These are phyloP conservation scores for Neofusicoccum sp. DNA, from an alignment of 2,329 filamentous ascomycete species.

Conservation along the genomic window DNA sequence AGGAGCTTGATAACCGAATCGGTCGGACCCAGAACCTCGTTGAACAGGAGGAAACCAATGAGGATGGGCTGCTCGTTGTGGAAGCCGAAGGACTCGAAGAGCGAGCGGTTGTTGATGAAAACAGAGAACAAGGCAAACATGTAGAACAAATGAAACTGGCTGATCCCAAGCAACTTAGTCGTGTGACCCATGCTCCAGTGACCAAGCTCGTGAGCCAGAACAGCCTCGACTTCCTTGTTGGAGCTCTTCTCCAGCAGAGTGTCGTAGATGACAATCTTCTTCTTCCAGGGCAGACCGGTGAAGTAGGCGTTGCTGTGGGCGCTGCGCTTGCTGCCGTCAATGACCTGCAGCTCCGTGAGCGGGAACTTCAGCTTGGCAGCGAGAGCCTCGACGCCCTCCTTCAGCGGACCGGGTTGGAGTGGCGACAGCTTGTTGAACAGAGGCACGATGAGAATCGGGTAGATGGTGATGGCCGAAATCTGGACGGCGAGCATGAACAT, in stretches of 20 bases:
- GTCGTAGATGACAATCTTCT: slow-evolving; percentile 99
- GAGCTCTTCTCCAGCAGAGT: slow-evolving; percentile 95
- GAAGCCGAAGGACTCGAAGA: slow-evolving; percentile 93
- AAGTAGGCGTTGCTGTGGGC: slow-evolving; percentile 93
- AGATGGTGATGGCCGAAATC: slow-evolving; percentile 92
- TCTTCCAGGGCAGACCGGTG: slow-evolving; percentile 97
- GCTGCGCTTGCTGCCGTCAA: slow-evolving; percentile 85
- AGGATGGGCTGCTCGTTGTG: slow-evolving; percentile 80
- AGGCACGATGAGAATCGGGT: slow-evolving; percentile 89
- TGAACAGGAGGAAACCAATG: slow-evolving; percentile 96
- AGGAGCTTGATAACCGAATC: slow-evolving; percentile 91
- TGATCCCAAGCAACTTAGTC: slow-evolving; percentile 80
- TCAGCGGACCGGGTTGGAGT: slow-evolving; percentile 80
- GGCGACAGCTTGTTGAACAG: slow-evolving; percentile 98
- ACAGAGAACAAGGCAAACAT: slow-evolving; percentile 95
- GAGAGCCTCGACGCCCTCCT: slow-evolving; percentile 81
- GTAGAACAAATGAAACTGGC: slow-evolving; percentile 87
- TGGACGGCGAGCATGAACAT: slow-evolving; percentile 85
- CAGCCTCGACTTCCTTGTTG: slow-evolving; percentile 87
- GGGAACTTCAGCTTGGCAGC: slow-evolving; percentile 86
- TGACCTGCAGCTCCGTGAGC: slow-evolving; percentile 88
- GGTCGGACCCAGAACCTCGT: slow-evolving; percentile 90
- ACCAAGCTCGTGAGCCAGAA: slow-evolving; percentile 91
- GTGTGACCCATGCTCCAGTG: slow-evolving; percentile 98
- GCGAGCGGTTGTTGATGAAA: slow-evolving; percentile 91